These are phyloP conservation scores for Citrus cavaleriei DNA, from an alignment of 345 rosid species.

Conservation along the genomic window DNA sequence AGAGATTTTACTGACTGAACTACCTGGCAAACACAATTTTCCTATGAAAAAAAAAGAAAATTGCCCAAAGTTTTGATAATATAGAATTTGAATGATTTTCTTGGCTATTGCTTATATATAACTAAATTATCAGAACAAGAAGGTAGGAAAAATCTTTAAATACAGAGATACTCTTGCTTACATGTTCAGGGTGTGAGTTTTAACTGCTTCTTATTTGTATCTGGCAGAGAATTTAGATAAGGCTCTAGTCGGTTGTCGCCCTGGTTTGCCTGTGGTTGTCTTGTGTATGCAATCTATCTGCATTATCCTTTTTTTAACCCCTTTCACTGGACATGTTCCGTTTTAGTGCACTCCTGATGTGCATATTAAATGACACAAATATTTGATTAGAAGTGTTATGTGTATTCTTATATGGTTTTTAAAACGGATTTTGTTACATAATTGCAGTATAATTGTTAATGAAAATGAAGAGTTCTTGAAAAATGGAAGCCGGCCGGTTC, in stretches of 20 bases:
- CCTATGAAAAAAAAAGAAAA: no score
- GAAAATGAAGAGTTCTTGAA: slow-evolving; percentile 58
- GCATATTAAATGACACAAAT: neutral
- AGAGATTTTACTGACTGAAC: neutral
- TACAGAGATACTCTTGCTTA: neutral
- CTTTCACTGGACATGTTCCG: neutral
- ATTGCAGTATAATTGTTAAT: slow-evolving; percentile 52
- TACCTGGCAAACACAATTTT: neutral
- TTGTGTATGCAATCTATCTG: neutral
- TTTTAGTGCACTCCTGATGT: neutral
- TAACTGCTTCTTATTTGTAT: neutral
- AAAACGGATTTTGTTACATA: slow-evolving; percentile 12
- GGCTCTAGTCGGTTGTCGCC: neutral
- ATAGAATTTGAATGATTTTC: neutral
- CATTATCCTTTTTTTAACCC: neutral
- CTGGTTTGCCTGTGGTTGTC: neutral
- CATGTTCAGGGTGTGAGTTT: neutral
- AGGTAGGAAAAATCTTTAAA: neutral
- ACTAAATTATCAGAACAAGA: neutral
- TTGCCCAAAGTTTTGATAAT: neutral
- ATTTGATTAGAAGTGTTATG: neutral
- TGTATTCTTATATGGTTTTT: slow-evolving; percentile 1
- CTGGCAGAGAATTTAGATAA: neutral
- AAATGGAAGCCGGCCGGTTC: slow-evolving; percentile 59
- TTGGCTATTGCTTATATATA: neutral